These are phyloP conservation scores for Rhodotorula mucilaginosa DNA, from an alignment of 1,284 basidiomycete genomes.

Conservation along the genomic window DNA sequence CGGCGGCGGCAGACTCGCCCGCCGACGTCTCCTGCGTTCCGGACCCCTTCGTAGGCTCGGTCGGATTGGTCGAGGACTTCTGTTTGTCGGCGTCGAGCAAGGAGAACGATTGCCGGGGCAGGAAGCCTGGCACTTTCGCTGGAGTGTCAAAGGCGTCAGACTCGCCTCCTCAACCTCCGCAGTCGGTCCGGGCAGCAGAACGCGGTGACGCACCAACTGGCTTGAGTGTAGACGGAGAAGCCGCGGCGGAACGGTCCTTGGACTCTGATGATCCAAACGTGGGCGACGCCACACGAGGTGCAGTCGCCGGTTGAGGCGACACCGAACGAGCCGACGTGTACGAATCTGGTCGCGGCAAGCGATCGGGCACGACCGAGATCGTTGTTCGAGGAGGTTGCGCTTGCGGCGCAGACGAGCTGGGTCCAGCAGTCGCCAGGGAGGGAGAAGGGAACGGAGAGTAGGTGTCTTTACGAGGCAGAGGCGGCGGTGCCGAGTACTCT, in stretches of 20 bases:
- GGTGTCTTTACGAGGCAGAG: constrained; percentile 11
- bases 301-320: background rate
- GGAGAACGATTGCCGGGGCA: constrained; percentile 34
- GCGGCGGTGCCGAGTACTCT: background rate
- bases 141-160: background rate
- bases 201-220: constrained; percentile 1
- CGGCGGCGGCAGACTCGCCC: background rate
- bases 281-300: background rate
- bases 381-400: background rate
- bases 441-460: background rate
- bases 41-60: background rate
- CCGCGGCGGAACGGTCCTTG: background rate
- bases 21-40: background rate
- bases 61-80: constrained; percentile 12
- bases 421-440: background rate
- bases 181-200: too few relatives aligned
- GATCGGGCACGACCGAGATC: background rate
- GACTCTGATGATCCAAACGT: background rate
- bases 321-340: background rate
- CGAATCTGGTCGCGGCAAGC: background rate
- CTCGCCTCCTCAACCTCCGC: too few relatives aligned
- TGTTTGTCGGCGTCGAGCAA: constrained; percentile 27
- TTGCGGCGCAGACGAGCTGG: background rate
- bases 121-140: constrained; percentile 26
- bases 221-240: constrained; percentile 14